Base-by-base conservation (phyloP, 208 protist genomes). In the Phytomonas serpens region DNA sequence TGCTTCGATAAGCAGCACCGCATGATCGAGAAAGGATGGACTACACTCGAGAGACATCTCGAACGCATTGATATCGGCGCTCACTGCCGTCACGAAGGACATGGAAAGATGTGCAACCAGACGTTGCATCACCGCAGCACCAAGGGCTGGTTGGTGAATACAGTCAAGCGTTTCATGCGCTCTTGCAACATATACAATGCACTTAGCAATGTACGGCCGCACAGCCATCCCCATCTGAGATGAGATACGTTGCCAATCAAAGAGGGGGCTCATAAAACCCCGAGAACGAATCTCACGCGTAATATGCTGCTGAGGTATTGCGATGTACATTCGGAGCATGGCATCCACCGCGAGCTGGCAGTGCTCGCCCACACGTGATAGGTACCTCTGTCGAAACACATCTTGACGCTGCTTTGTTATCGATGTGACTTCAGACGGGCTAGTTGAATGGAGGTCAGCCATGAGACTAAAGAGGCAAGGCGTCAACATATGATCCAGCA, bases 231-330 rank as follows among this genome's bases (percentile, higher is more conserved):
- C 78, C 1, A 80, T 85, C 34, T 83, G 81, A 3, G 73, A 71
- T 11, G 88, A 87, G 19, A 88, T 76, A 2, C 90, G 86, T 71
- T 96, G 90, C 88, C 90, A 96, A 72, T 96, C 90, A 42, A 93
- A 85, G 74, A 88, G 79, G 0, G 88, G 85, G 34, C 76, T 64
- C 61, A 88, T 78, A 68, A 96, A 92, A 63, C 90, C 90, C 23
- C 67, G 69, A 13, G 69, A 66, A 1, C 79, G 83, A 63, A 96
- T 81, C 51, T 87, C 79, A 47, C 78, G 79, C 29, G 87, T 86
- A 69, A 96, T 89, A 61, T 68, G 87, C 63, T 91, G 87, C 84
- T 93, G 77, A 11, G 88, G 80, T 11, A 86, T 75, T 14, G 79
- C 73, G 32, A 90, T 74, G 70, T 88, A 89, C 77, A 90, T 91